These are phyloP conservation scores for Sabuloglossum arenarium DNA, from an alignment of 495 filamentous ascomycete species.

Conservation along the genomic window DNA sequence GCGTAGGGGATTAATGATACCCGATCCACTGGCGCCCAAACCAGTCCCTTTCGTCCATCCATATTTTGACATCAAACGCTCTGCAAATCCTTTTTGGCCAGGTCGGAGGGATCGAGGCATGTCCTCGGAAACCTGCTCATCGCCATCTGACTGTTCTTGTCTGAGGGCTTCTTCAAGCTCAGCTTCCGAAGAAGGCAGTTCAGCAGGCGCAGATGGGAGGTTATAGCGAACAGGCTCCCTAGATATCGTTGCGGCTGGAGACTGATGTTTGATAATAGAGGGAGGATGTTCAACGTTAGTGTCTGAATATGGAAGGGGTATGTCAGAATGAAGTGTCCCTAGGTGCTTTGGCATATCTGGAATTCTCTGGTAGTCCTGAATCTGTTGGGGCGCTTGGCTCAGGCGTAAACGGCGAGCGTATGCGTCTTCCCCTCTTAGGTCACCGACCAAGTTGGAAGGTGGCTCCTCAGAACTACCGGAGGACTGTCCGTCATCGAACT, in stretches of 20 bases:
- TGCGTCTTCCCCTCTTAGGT: slow-evolving; percentile 43
- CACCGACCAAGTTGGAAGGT: slow-evolving; percentile 25
- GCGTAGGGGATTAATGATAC: slow-evolving; percentile 63
- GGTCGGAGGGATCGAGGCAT: slow-evolving; percentile 43
- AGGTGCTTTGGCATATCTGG: background rate
- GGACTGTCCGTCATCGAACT: slow-evolving; percentile 17
- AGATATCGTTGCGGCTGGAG: slow-evolving; percentile 43
- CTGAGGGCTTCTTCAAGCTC: slow-evolving; percentile 11
- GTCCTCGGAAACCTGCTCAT: slow-evolving; percentile 24
- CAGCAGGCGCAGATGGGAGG: slow-evolving; percentile 25
- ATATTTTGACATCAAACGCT: slow-evolving; percentile 73
- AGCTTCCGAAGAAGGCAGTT: slow-evolving; percentile 29
- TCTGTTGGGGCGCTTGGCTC: slow-evolving; percentile 8
- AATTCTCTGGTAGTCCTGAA: background rate
- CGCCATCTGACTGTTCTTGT: slow-evolving; percentile 29
- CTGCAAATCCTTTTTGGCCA: slow-evolving; percentile 66
- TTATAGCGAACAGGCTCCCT: slow-evolving; percentile 73
- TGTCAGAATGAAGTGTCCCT: too few relatives aligned
- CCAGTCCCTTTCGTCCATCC: slow-evolving; percentile 82
- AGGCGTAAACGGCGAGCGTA: slow-evolving; percentile 43
- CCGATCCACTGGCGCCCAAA: slow-evolving; percentile 56
- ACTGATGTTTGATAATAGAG: slow-evolving; percentile 7
- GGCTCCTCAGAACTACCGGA: slow-evolving; percentile 17
- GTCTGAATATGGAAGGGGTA: too few relatives aligned
- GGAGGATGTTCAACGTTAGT: background rate